These are phyloP conservation scores for Saccharomycopsis sp. DNA, from an alignment of 805 yeast species.

Conservation along the genomic window DNA sequence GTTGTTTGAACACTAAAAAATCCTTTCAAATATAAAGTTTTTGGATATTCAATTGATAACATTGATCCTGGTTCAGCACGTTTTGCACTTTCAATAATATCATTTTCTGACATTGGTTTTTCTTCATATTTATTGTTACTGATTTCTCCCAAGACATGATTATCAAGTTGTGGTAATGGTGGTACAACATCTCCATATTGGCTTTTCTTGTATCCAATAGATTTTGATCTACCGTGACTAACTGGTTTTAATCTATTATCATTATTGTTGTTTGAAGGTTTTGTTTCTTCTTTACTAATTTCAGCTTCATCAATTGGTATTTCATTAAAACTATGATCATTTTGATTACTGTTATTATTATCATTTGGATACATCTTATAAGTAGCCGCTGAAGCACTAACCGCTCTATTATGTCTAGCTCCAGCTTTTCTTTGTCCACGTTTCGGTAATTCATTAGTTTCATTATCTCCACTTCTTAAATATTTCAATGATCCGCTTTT, in stretches of 20 bases:
- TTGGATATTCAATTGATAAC: constrained; percentile 93
- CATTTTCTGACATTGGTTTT: constrained; percentile 34
- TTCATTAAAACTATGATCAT: constrained; percentile 10
- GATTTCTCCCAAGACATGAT: constrained; percentile 41
- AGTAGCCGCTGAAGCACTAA: constrained; percentile 18
- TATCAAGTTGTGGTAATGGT: constrained; percentile 25
- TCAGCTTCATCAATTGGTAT: constrained; percentile 18
- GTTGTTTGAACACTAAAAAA: constrained; percentile 93
- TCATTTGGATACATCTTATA: constrained; percentile 5
- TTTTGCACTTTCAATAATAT: constrained; percentile 37
- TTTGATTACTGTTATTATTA: background rate
- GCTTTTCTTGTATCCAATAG: constrained; percentile 25
- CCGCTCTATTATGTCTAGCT: constrained; percentile 16
- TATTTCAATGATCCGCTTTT: constrained; percentile 15
- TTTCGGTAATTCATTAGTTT: constrained; percentile 3
- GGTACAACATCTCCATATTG: constrained; percentile 20
- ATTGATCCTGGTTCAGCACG: constrained; percentile 65
- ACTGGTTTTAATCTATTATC: constrained; percentile 83
- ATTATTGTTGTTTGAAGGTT: constrained; percentile 28
- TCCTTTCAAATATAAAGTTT: constrained; percentile 83
- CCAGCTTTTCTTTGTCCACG: constrained; percentile 11
- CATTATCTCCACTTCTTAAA: constrained; percentile 1
- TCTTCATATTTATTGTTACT: constrained; percentile 26
- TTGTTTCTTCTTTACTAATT: constrained; percentile 4
- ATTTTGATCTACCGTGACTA: constrained; percentile 66